Conservation (phyloP, 78 protist species). For the Emiliania huxleyi region DNA sequence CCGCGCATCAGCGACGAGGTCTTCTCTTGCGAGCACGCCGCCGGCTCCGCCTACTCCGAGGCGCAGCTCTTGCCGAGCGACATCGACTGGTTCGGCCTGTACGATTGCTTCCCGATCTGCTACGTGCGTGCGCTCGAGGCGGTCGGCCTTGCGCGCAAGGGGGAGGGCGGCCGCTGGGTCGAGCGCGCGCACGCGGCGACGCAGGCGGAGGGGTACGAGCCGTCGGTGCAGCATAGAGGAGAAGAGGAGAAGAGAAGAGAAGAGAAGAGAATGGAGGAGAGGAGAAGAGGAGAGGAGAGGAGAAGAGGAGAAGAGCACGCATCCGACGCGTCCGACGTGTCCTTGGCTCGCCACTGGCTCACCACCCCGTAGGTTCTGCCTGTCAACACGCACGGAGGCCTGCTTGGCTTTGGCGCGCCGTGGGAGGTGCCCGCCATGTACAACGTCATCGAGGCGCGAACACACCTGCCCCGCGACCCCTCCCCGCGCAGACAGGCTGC, state of each 20-base stretch:
- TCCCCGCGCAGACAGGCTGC: no score
- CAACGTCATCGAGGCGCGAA: conserved; percentile 9
- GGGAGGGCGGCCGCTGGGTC: not conserved
- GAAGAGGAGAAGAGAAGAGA: no score
- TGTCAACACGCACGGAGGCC: conserved; percentile 36
- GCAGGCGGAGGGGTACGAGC: not conserved
- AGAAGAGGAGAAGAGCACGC: no score
- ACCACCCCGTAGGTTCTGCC: no score
- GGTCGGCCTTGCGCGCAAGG: not conserved
- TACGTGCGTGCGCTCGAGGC: conserved; percentile 40
- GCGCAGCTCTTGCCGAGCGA: not conserved
- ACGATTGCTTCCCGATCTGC: conserved; percentile 50
- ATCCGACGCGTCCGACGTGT: no score
- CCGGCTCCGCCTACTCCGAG: not conserved
- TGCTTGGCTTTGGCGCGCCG: conserved; percentile 22
- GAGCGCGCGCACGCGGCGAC: not conserved
- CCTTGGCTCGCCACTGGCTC: no score
- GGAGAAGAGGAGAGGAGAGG: no score
- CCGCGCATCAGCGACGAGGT: not conserved
- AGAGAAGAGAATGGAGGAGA: no score
- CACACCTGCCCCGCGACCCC: no score
- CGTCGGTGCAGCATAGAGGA: no score
- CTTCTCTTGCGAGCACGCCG: conserved; percentile 22
- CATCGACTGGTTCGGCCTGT: conserved; percentile 27
- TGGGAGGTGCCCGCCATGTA: conserved; percentile 44